Evolutionary conservation across 2,329 filamentous ascomycete species (phyloP).

Genomic region (Paracamarosporium sp.): DNA sequence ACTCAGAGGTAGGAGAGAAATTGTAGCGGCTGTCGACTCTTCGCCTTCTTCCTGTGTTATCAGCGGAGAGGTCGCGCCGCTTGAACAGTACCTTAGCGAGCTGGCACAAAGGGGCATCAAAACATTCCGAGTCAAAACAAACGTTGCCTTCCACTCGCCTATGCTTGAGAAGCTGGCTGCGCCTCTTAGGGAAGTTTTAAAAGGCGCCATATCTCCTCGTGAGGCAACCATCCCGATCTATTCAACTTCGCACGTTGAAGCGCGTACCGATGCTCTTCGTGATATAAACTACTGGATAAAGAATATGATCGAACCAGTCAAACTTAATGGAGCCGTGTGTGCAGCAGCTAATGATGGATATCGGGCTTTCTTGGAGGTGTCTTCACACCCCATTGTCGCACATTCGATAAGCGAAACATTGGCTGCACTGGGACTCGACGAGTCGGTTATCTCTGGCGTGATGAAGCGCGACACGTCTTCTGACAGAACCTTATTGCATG

Average conservation of each 20-base stretch:
- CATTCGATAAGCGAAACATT: slow-evolving; percentile 53
- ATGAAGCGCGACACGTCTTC: slow-evolving; percentile 37
- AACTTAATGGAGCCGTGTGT: slow-evolving; percentile 44
- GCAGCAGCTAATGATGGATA: slow-evolving; percentile 48
- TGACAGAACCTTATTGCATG: slow-evolving; percentile 32
- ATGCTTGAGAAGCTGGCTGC: slow-evolving; percentile 40
- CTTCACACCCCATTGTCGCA: slow-evolving; percentile 50
- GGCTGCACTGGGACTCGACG: slow-evolving; percentile 36
- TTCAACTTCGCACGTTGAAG: slow-evolving; percentile 41
- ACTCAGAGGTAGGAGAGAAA: slow-evolving; percentile 26
- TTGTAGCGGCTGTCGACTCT: slow-evolving; percentile 45
- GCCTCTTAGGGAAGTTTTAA: slow-evolving; percentile 30
- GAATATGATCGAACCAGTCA: slow-evolving; percentile 51
- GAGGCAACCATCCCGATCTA: slow-evolving; percentile 39
- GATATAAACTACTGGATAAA: slow-evolving; percentile 46
- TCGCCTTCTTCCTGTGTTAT: slow-evolving; percentile 48
- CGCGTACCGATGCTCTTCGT: slow-evolving; percentile 28
- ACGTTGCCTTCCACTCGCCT: slow-evolving; percentile 53
- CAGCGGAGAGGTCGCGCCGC: slow-evolving; percentile 30
- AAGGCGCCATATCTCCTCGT: slow-evolving; percentile 16
- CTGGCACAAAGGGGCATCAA: slow-evolving; percentile 35
- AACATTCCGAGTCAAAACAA: slow-evolving; percentile 46
- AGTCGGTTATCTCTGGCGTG: slow-evolving; percentile 39
- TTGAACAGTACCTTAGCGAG: slow-evolving; percentile 24
- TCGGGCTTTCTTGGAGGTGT: slow-evolving; percentile 51